These are phyloP conservation scores for Lyophyllum atratum DNA, from an alignment of 768 basidiomycete genomes.

Conservation along the genomic window DNA sequence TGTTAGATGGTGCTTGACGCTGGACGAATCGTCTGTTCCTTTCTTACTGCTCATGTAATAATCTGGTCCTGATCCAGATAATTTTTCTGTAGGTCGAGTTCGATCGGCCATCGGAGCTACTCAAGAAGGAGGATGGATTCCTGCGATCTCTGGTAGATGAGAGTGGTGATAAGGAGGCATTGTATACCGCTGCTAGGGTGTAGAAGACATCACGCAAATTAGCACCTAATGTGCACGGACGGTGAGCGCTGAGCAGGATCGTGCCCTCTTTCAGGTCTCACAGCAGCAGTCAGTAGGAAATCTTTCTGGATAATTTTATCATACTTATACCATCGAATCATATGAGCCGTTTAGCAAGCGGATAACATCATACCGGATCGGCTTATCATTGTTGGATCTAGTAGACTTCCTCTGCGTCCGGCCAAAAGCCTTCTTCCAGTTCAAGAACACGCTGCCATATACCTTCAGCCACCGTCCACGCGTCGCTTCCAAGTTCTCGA, in stretches of 20 bases:
- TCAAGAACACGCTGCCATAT: conserved; percentile 63
- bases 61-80: neutral
- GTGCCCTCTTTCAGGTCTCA: too few species aligned
- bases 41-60: neutral
- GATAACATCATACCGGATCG: too few species aligned
- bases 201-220: too few species aligned
- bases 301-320: too few species aligned
- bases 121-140: conserved; percentile 51
- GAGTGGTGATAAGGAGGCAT: conserved; percentile 49
- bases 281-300: too few species aligned
- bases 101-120: conserved; percentile 50
- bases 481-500: conserved; percentile 34
- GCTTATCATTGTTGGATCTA: too few species aligned
- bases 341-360: too few species aligned
- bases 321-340: too few species aligned
- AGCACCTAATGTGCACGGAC: too few species aligned
- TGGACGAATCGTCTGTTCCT: conserved; percentile 43
- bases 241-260: too few species aligned
- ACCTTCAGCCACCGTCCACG: conserved; percentile 42
- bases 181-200: conserved; percentile 45
- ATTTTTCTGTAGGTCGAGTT: conserved; percentile 48
- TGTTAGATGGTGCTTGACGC: conserved; percentile 50
- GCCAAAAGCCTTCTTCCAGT: conserved; percentile 42
- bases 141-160: conserved; percentile 59
- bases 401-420: conserved; percentile 12